Conservation (phyloP, 306 rosid genomes). For the Medicago ruthenica region DNA sequence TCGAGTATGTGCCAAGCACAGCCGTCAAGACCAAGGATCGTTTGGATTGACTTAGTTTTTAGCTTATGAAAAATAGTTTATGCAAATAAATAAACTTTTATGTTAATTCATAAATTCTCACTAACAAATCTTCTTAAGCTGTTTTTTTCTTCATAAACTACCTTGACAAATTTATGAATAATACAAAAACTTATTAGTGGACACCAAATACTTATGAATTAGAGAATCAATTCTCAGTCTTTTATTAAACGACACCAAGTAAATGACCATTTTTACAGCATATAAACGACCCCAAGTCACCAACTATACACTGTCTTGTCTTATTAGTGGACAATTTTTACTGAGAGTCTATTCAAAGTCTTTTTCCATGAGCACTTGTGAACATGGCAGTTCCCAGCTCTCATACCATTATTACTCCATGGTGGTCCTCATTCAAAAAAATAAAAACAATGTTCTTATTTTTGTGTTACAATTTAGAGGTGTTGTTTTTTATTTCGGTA, state of each 20-base stretch:
- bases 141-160: too few relatives aligned
- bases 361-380: neutral
- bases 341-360: neutral
- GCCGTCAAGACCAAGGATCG: too few relatives aligned
- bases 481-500: neutral
- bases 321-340: neutral
- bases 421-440: neutral
- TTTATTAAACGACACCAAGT: neutral
- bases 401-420: neutral
- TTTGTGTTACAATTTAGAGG: neutral
- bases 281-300: neutral
- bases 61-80: too few relatives aligned
- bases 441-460: neutral
- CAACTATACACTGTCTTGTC: neutral
- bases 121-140: too few relatives aligned
- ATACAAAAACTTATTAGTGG: too few relatives aligned
- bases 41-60: too few relatives aligned
- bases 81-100: too few relatives aligned
- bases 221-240: neutral
- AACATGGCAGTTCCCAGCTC: neutral
- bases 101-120: too few relatives aligned
- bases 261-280: too few relatives aligned
- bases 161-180: too few relatives aligned
- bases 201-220: too few relatives aligned
- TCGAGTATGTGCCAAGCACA: too few relatives aligned